Percentiles rank a stretch among this genome's conserved stretches.
Conservation (phyloP, 1,284 basidiomycete species). For the Puccinia brachypodii region DNA sequence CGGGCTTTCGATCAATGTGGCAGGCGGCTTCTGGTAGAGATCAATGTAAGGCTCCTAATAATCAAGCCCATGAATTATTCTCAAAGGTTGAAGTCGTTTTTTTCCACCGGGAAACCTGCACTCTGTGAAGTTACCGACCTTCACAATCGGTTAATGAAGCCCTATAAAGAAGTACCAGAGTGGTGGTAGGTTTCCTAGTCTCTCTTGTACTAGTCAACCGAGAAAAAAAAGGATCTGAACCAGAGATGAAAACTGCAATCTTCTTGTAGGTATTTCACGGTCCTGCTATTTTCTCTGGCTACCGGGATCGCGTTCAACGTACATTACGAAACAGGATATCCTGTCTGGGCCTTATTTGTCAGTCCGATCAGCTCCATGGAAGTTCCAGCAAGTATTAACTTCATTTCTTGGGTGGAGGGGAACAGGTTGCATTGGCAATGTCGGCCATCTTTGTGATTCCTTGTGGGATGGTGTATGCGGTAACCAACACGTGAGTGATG, state of each 20-base stretch:
- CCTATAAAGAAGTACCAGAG: conserved; percentile 31
- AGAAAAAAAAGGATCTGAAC: not conserved
- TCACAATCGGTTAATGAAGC: conserved; percentile 39
- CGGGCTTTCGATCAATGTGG: conserved; percentile 20
- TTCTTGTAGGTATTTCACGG: conserved; percentile 15
- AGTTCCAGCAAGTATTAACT: not conserved
- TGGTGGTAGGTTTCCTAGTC: conserved; percentile 35
- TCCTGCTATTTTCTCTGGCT: conserved; percentile 27
- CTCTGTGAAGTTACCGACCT: conserved; percentile 28
- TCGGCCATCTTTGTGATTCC: conserved; percentile 40
- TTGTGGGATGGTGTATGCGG: conserved; percentile 45
- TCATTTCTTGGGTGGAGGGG: not conserved
- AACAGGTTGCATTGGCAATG: conserved; percentile 28
- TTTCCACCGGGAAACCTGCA: not conserved
- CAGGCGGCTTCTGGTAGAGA: not conserved
- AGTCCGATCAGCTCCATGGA: not conserved
- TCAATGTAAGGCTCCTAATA: not conserved
- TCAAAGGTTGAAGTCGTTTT: not conserved
- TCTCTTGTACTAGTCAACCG: not conserved
- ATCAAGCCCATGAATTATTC: not conserved
- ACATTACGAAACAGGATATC: conserved; percentile 42
- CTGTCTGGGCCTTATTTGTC: conserved; percentile 45
- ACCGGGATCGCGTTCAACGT: conserved; percentile 32
- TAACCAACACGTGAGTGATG: conserved; percentile 34
- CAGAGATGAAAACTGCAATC: not conserved